phyloP scores from a whole-genome alignment of 768 basidiomycete genomes.

The Naganishia antarctica region DNA sequence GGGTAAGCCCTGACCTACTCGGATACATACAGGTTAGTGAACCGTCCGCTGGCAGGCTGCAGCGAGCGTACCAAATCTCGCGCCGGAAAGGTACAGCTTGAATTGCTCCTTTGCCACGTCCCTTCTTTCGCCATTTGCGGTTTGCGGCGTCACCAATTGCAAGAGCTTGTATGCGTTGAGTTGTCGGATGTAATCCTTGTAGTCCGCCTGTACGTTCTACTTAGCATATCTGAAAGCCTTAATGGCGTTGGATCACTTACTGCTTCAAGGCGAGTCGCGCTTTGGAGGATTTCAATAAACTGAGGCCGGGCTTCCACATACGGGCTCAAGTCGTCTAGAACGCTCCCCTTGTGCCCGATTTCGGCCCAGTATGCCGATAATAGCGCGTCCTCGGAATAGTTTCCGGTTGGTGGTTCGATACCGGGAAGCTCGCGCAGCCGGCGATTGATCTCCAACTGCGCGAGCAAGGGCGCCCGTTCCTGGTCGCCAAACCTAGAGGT shows the following conservation, averaged over 20 bases:
- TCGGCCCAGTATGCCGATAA: conserved; percentile 34
- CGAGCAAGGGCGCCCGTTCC: conserved; percentile 42
- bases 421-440: conserved; percentile 6
- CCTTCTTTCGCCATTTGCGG: not conserved
- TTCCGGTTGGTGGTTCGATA: not conserved
- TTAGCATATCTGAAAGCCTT: not conserved
- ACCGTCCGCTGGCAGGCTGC: not conserved
- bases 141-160: not conserved
- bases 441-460: conserved; percentile 36
- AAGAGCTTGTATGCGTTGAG: conserved; percentile 29
- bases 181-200: conserved; percentile 19
- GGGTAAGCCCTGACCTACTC: conserved; percentile 16
- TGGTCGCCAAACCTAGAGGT: conserved; percentile 32
- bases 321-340: conserved; percentile 34
- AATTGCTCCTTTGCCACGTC: conserved; percentile 4
- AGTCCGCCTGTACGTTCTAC: not conserved
- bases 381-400: not conserved
- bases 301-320: not conserved
- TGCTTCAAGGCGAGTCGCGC: not conserved
- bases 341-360: conserved; percentile 38
- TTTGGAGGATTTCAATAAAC: not conserved
- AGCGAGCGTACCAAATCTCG: conserved; percentile 13
- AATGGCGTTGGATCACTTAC: not conserved
- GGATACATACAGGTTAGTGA: not conserved
- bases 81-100: conserved; percentile 20